Percentiles rank a stretch among this genome's conserved stretches.
Conservation (phyloP, 2,329 filamentous ascomycete species). For the Rhynchosporium secalis region DNA sequence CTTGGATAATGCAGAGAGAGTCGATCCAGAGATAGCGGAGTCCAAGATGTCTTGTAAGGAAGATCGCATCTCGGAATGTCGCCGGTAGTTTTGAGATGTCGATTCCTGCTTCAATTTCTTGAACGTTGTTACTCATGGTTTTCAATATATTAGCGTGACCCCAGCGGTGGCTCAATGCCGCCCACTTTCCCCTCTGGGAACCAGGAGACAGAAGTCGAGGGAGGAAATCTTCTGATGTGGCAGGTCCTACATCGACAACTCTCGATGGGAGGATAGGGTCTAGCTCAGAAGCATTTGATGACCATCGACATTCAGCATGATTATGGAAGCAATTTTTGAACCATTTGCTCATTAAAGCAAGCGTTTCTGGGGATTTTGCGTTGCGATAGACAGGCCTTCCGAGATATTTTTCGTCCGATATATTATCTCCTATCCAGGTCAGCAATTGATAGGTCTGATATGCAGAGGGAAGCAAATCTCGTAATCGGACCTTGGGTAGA, state of each 20-base stretch:
- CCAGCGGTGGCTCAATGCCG: conserved; percentile 18
- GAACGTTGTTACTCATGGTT: not conserved
- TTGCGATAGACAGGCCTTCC: not conserved
- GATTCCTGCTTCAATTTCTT: not conserved
- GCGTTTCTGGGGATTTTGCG: not conserved
- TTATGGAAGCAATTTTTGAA: not conserved
- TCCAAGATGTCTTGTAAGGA: conserved; percentile 22
- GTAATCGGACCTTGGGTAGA: not conserved
- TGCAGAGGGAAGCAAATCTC: not conserved
- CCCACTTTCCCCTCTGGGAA: conserved; percentile 1
- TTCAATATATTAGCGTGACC: not conserved
- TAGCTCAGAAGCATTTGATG: not conserved
- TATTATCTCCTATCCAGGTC: not conserved
- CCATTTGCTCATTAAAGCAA: not conserved
- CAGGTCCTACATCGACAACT: conserved; percentile 8
- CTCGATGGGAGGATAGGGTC: conserved; percentile 4
- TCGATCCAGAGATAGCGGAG: conserved; percentile 36
- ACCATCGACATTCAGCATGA: conserved; percentile 6
- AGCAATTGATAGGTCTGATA: not conserved
- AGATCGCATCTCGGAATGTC: conserved; percentile 23
- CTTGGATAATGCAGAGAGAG: conserved; percentile 36
- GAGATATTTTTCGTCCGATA: not conserved
- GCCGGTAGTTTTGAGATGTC: not conserved
- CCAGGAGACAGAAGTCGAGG: not conserved
- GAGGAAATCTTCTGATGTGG: not conserved